These are phyloP conservation scores for Tanacetum coccineum DNA, from an alignment of 129 eudicot genomes.

Conservation along the genomic window DNA sequence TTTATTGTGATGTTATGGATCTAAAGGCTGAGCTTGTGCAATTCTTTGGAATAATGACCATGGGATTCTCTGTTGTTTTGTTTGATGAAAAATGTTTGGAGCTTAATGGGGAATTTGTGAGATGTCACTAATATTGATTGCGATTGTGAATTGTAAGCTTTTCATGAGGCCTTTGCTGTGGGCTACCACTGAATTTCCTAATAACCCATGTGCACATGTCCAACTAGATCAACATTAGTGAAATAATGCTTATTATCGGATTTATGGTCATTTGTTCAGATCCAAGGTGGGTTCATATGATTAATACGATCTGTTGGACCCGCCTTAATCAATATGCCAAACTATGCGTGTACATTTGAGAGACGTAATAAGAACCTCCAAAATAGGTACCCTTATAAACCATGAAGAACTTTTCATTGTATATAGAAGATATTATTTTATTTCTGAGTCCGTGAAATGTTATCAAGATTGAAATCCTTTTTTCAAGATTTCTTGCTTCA, in stretches of 20 bases:
- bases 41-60: background rate
- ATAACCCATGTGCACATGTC: background rate
- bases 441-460: too few relatives aligned
- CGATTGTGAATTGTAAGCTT: background rate
- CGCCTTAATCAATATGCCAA: background rate
- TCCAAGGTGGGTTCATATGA: background rate
- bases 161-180: background rate
- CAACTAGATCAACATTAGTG: background rate
- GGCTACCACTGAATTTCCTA: constrained; percentile 6
- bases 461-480: too few relatives aligned
- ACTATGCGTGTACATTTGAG: too few relatives aligned
- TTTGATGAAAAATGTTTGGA: background rate
- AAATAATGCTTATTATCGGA: background rate
- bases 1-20: background rate
- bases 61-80: constrained; percentile 3
- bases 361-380: too few relatives aligned
- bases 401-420: too few relatives aligned
- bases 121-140: background rate
- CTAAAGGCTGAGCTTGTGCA: constrained; percentile 4
- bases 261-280: background rate
- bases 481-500: too few relatives aligned
- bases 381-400: too few relatives aligned
- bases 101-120: background rate
- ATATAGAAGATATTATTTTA: too few relatives aligned
- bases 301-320: background rate